Evolutionary conservation across 2,329 filamentous ascomycete genomes (phyloP), one percentile per base, ranked within the genome.

Genomic region (Penicillium sp.): DNA sequence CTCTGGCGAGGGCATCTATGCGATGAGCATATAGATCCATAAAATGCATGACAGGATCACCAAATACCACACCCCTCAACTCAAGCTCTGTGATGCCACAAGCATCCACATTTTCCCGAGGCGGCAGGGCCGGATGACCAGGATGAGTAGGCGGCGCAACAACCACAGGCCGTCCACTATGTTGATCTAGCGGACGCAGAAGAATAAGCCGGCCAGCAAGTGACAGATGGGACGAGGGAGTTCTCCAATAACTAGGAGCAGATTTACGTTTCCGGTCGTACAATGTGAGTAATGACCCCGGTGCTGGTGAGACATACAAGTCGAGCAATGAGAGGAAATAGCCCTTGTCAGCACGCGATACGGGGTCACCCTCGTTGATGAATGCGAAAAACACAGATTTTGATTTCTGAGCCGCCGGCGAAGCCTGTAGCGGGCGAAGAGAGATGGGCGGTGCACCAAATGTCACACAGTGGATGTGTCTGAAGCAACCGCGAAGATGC

Each of bases 291-390:
- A 53, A 33, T 22, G 56, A 41, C 4, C 50, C 62, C 1, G 84
- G 83, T 1, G 77, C 70, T 0, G 87, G 81, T 0, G 79, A 77
- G 1, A 82, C 79, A 49, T 89, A 86, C 0, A 95, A 75, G 51
- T 87, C 83, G 1, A 93, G 70, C 9, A 95, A 74, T 29, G 82
- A 87, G 54, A 79, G 80, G 13, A 95, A 76, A 59, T 95, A 92
- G 0, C 81, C 78, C 67, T 83, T 87, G 63, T 95, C 89, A 0
- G 88, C 88, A 25, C 89, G 75, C 0, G 81, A 78, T 0, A 95
- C 87, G 0, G 88, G 88, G 57, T 95, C 90, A 3, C 89, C 89
- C 66, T 95, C 89, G 63, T 95, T 95, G 60, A 91, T 76, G 64
- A 95, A 89, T 35, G 80, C 82, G 44, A 89, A 78, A 65, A 95